Conservation (phyloP, 1,284 basidiomycete species). For the Cutaneotrichosporon sp. region DNA sequence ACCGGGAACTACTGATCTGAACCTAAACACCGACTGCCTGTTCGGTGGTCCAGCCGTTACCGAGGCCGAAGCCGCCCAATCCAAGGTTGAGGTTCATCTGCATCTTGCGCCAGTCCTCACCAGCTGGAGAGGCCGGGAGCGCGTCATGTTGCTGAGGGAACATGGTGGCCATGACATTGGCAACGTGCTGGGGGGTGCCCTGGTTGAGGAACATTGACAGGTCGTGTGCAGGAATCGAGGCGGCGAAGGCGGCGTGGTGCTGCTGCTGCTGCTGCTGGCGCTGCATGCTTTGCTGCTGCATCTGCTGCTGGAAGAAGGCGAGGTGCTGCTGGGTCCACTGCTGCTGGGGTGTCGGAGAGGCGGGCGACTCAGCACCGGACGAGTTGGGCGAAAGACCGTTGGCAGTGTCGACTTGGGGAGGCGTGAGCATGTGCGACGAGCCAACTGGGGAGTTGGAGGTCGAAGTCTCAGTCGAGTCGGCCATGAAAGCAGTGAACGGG, state of each 20-base stretch:
- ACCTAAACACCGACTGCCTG: constrained; percentile 15
- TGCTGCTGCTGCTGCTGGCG: constrained; percentile 17
- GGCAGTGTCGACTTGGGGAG: constrained; percentile 22
- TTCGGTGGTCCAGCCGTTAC: constrained; percentile 5
- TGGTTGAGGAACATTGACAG: constrained; percentile 12
- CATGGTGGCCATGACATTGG: constrained; percentile 29
- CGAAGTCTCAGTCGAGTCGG: constrained; percentile 21
- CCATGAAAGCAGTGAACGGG: constrained; percentile 29
- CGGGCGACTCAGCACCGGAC: constrained; percentile 6
- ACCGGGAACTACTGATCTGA: not conserved
- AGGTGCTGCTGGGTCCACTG: constrained; percentile 28
- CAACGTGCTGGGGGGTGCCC: constrained; percentile 14
- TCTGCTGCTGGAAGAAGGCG: constrained; percentile 27
- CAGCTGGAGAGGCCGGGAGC: not conserved
- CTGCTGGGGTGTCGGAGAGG: constrained; percentile 5
- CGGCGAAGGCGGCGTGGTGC: constrained; percentile 3
- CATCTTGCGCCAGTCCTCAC: constrained; percentile 24
- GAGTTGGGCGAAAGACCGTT: constrained; percentile 35
- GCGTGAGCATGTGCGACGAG: constrained; percentile 29
- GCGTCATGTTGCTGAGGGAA: constrained; percentile 26
- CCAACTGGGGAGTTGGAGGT: constrained; percentile 23
- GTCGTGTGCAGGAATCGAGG: constrained; percentile 14
- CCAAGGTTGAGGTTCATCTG: constrained; percentile 4
- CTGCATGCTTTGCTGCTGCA: constrained; percentile 21
- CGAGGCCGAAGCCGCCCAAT: constrained; percentile 1